These are phyloP conservation scores for Wickerhamiella hasegawae DNA, from an alignment of 805 yeast genomes.

Conservation along the genomic window DNA sequence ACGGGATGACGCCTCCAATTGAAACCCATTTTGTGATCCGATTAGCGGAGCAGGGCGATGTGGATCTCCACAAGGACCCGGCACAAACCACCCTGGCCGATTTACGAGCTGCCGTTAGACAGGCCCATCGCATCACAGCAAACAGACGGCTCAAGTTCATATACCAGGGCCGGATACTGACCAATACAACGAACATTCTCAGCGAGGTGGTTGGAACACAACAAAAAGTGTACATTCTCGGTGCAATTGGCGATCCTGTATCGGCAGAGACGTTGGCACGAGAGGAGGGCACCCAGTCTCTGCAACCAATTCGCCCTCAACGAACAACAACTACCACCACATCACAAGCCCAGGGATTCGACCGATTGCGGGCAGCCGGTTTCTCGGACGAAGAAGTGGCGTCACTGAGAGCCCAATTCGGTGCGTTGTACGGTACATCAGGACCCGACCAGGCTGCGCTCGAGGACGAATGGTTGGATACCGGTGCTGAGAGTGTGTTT, in stretches of 20 bases:
- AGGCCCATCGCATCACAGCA: slow-evolving; percentile 20
- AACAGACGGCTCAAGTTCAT: slow-evolving; percentile 46
- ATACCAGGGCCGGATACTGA: slow-evolving; percentile 50
- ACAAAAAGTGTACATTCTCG: slow-evolving; percentile 49
- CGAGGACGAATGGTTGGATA: slow-evolving; percentile 82
- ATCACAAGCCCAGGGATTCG: slow-evolving; percentile 86
- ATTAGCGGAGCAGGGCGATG: slow-evolving; percentile 1
- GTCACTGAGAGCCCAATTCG: slow-evolving; percentile 59
- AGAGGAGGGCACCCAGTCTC: slow-evolving; percentile 40
- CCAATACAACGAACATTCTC: slow-evolving; percentile 37
- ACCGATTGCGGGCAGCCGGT: slow-evolving; percentile 68
- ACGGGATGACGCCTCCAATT: no score
- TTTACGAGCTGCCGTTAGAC: slow-evolving; percentile 30
- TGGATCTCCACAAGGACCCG: slow-evolving; percentile 1
- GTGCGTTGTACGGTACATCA: slow-evolving; percentile 40
- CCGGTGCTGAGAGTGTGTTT: slow-evolving; percentile 35
- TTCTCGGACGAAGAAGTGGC: slow-evolving; percentile 63
- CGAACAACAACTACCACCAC: slow-evolving; percentile 40
- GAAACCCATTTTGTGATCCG: no score
- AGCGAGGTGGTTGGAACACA: slow-evolving; percentile 27
- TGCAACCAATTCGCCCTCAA: slow-evolving; percentile 33
- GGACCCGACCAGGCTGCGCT: slow-evolving; percentile 23
- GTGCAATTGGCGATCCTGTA: slow-evolving; percentile 57
- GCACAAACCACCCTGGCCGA: slow-evolving; percentile 21
- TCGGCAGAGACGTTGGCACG: slow-evolving; percentile 36